Percentiles rank a stretch among this genome's conserved stretches.
Evolutionary conservation across 148 eudicot species (phyloP).

Genomic region (Chenopodium album): DNA sequence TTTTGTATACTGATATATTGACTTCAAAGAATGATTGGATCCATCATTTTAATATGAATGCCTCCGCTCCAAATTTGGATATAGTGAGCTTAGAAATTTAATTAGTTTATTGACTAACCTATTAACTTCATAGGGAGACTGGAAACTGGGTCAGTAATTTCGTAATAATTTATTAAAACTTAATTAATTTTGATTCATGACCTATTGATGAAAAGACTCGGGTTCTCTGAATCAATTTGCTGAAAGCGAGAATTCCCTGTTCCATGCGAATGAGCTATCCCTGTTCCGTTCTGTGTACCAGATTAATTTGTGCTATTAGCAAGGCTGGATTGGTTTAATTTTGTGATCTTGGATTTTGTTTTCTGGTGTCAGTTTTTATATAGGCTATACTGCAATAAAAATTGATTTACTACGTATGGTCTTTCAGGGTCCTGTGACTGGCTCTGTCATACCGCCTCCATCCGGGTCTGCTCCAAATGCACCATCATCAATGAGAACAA

Average conservation of each 20-base stretch:
- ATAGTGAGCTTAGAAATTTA: not conserved
- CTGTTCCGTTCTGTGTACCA: not conserved
- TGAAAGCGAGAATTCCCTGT: not conserved
- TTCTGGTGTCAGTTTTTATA: not conserved
- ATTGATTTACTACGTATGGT: not conserved
- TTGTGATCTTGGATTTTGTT: not conserved
- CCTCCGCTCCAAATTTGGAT: not conserved
- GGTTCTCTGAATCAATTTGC: not conserved
- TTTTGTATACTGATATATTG: not conserved
- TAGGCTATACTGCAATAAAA: not conserved
- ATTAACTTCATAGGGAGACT: not conserved
- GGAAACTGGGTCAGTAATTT: not conserved
- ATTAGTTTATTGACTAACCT: not conserved
- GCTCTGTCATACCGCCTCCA: conserved; percentile 23
- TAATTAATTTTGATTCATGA: not conserved
- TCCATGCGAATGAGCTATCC: not conserved
- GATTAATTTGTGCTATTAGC: not conserved
- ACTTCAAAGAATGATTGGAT: not conserved
- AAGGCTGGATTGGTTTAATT: not conserved
- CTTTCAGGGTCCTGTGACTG: conserved; percentile 26
- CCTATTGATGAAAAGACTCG: not conserved
- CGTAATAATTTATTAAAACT: not conserved
- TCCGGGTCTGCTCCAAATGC: conserved; percentile 18
- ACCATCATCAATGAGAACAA: conserved; percentile 5
- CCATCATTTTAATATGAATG: not conserved